phyloP scores from a whole-genome alignment of 2,329 filamentous ascomycete species.

The Hymenoscyphus albidus region DNA sequence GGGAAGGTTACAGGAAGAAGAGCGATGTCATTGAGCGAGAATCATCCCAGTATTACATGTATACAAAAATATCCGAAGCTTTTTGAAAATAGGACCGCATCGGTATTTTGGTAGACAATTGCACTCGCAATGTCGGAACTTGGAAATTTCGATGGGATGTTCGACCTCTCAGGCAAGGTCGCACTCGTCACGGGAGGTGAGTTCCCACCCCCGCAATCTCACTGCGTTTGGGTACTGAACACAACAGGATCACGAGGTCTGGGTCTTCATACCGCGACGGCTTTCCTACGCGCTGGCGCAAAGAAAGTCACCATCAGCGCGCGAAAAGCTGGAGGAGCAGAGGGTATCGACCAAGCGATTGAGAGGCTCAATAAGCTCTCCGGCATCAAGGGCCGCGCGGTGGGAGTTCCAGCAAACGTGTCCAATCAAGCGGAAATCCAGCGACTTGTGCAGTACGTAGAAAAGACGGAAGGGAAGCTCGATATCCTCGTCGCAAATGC shows the following conservation, averaged over 20 bases:
- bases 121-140: conserved; percentile 21
- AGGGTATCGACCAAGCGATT: conserved; percentile 54
- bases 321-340: conserved; percentile 60
- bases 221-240: neutral
- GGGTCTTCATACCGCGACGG: conserved; percentile 61
- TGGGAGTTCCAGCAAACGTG: conserved; percentile 63
- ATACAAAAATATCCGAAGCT: neutral
- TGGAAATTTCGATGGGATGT: conserved; percentile 20
- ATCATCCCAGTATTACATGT: neutral
- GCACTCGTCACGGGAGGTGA: conserved; percentile 34
- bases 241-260: conserved; percentile 48
- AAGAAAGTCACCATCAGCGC: conserved; percentile 71
- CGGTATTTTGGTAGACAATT: neutral
- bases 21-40: neutral
- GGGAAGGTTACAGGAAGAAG: neutral
- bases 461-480: conserved; percentile 52
- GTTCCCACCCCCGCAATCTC: neutral
- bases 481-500: conserved; percentile 20
- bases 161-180: conserved; percentile 25
- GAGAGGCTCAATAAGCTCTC: conserved; percentile 61
- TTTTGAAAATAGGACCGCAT: neutral
- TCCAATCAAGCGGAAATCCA: conserved; percentile 59
- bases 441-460: conserved; percentile 53
- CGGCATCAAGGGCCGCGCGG: conserved; percentile 53
- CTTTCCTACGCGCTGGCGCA: conserved; percentile 65